A percentile compares a stretch with the other conserved stretches of the same genome.
These are phyloP conservation scores for Tetradesmus obliquus DNA, from an alignment of 139 green algal species.

Conservation along the genomic window DNA sequence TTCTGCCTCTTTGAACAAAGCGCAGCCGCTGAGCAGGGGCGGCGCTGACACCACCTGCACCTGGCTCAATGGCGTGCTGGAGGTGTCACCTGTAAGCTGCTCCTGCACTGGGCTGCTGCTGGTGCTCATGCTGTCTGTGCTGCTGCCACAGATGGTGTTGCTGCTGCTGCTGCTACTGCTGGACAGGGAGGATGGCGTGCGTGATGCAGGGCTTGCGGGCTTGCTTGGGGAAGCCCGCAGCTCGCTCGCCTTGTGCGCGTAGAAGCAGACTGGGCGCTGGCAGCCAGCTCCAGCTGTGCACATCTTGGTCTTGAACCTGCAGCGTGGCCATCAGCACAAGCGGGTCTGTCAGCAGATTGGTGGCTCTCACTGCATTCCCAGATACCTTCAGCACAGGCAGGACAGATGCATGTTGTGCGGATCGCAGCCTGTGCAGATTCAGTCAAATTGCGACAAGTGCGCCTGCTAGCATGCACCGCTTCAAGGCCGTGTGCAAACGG, in stretches of 20 bases:
- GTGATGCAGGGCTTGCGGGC: not conserved
- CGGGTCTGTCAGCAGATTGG: not conserved
- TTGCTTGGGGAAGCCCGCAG: not conserved
- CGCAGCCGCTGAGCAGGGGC: not conserved
- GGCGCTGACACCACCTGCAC: not conserved
- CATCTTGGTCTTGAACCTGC: not conserved
- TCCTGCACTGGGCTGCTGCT: not conserved
- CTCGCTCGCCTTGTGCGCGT: not conserved
- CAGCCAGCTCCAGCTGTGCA: not conserved
- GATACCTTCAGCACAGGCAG: not conserved
- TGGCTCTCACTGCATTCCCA: not conserved
- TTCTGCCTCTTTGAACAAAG: not conserved
- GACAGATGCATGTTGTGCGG: not conserved
- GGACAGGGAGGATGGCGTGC: not conserved
- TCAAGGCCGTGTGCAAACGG: no score
- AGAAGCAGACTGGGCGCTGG: not conserved
- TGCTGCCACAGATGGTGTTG: not conserved
- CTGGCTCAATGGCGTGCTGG: not conserved
- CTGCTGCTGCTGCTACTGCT: not conserved
- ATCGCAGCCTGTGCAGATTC: not conserved
- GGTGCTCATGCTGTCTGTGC: not conserved
- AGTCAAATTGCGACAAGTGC: no score
- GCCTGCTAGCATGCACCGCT: no score
- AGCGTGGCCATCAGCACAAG: not conserved
- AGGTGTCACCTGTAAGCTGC: not conserved